These are phyloP conservation scores for Solanum commersonii DNA, from an alignment of 257 asterid genomes.

Conservation along the genomic window DNA sequence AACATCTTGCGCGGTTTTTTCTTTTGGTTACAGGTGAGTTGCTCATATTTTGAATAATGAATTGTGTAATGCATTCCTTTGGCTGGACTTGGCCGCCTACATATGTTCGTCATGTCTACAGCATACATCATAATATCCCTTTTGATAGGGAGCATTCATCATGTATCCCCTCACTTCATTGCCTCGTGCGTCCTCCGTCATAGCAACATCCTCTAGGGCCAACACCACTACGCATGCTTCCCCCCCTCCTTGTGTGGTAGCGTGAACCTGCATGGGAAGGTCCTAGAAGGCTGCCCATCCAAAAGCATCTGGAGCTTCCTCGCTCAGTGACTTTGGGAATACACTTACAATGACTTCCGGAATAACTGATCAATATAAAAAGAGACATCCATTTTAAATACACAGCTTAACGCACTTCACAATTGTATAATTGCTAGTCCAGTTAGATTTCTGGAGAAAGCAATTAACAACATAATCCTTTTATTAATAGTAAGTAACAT, in stretches of 20 bases:
- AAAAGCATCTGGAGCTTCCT: background rate
- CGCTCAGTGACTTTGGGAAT: background rate
- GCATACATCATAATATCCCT: background rate
- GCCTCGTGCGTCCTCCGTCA: background rate
- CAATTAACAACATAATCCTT: background rate
- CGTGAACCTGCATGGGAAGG: background rate
- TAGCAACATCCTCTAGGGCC: background rate
- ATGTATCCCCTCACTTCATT: background rate
- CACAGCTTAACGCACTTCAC: background rate
- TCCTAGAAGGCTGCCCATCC: background rate
- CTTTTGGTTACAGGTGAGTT: slow-evolving; percentile 5
- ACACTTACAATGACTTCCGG: background rate
- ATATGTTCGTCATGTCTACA: background rate
- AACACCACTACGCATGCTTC: background rate
- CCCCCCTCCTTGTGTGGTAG: background rate
- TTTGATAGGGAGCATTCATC: background rate
- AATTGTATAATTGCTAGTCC: background rate
- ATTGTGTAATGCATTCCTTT: background rate
- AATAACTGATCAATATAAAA: background rate
- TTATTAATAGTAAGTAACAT: background rate
- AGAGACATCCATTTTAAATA: background rate
- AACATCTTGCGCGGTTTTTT: background rate
- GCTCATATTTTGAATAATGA: background rate
- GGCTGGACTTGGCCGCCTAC: background rate
- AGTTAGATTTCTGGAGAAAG: background rate